Evolutionary conservation across 331 rosid species (phyloP).

Genomic region (Telfairia occidentalis): DNA sequence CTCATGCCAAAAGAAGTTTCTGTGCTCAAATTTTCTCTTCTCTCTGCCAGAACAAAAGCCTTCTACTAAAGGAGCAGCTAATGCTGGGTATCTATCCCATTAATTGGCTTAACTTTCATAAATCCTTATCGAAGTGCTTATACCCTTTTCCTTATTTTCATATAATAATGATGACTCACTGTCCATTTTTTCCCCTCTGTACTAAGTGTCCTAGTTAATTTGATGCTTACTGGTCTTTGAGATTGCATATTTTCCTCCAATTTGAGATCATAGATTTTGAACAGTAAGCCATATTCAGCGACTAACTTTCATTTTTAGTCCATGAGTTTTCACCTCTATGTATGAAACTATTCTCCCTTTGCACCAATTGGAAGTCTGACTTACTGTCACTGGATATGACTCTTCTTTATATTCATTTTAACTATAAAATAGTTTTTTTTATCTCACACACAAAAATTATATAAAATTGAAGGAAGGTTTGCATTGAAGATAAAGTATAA

Average conservation of each 20-base stretch:
- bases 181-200: neutral
- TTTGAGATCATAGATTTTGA: too few species aligned
- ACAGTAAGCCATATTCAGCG: too few species aligned
- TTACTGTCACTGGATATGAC: neutral
- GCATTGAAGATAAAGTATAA: neutral
- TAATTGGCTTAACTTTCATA: neutral
- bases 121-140: neutral
- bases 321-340: too few species aligned
- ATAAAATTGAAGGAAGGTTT: neutral
- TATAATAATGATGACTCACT: neutral
- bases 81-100: slow-evolving; percentile 29
- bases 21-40: slow-evolving; percentile 53
- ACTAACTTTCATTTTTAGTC: too few species aligned
- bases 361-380: neutral
- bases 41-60: slow-evolving; percentile 54
- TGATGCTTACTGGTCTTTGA: neutral
- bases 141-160: neutral
- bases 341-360: too few species aligned
- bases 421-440: neutral
- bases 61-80: slow-evolving; percentile 17
- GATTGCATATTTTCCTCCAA: neutral
- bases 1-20: slow-evolving; percentile 36
- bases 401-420: neutral
- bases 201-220: neutral
- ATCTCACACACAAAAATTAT: neutral